A percentile compares a stretch with the other conserved stretches of the same genome.
These are phyloP conservation scores for Martiniozyma asiatica DNA, from an alignment of 1,139 yeast genomes.

Conservation along the genomic window DNA sequence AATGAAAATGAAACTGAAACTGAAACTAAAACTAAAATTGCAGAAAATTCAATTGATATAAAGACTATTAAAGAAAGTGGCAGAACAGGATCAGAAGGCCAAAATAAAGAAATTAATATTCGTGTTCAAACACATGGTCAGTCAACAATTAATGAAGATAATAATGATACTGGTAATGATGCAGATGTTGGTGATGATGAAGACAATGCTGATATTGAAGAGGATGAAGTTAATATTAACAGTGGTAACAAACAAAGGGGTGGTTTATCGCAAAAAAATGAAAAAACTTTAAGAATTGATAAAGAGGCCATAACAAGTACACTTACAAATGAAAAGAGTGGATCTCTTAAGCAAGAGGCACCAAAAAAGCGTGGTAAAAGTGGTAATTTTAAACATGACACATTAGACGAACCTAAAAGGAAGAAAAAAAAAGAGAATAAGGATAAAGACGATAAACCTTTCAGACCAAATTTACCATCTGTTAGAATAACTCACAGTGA, in stretches of 20 bases:
- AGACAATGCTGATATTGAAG: neutral
- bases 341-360: neutral
- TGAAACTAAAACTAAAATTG: constrained; percentile 36
- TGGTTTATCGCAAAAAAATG: too few species aligned
- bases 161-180: constrained; percentile 1
- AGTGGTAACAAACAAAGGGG: too few species aligned
- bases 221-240: too few species aligned
- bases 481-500: constrained; percentile 65
- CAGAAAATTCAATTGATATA: constrained; percentile 63
- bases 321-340: neutral
- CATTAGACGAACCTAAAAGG: too few species aligned
- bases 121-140: neutral
- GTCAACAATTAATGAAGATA: neutral
- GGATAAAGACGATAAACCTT: constrained; percentile 44
- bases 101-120: constrained; percentile 3
- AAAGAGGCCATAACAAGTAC: too few species aligned
- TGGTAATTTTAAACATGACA: too few species aligned
- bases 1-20: constrained; percentile 1
- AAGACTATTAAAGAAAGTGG: constrained; percentile 42
- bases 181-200: constrained; percentile 1
- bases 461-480: constrained; percentile 75
- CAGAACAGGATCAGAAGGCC: constrained; percentile 21
- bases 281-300: too few species aligned
- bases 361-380: too few species aligned
- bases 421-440: neutral